Conservation (phyloP, 1,284 basidiomycete species). For the Irpex lacteus region DNA sequence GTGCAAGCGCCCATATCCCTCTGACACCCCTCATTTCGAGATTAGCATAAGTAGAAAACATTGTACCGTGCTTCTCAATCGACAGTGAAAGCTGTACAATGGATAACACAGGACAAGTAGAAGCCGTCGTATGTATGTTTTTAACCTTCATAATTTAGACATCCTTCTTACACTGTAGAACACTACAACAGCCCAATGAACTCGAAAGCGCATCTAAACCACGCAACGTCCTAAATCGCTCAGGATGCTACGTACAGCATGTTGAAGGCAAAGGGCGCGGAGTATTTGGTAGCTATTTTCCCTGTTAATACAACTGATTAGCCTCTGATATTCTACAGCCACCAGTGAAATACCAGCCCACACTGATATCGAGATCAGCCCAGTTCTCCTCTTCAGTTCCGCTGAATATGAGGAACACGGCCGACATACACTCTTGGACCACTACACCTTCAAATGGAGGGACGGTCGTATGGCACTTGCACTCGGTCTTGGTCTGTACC, state of each 20-base stretch:
- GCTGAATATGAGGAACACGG: constrained; percentile 73
- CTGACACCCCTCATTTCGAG: not conserved
- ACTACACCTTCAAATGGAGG: constrained; percentile 85
- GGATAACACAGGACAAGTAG: not conserved
- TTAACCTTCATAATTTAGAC: not conserved
- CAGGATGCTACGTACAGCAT: constrained; percentile 33
- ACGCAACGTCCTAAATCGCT: constrained; percentile 33
- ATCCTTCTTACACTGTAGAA: not conserved
- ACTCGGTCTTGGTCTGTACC: constrained; percentile 72
- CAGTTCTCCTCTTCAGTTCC: constrained; percentile 76
- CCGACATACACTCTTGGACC: constrained; percentile 72
- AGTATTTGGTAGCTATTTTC: constrained; percentile 50
- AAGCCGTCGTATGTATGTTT: not conserved
- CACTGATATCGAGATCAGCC: constrained; percentile 79
- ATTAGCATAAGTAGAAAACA: not conserved
- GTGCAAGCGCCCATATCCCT: not conserved
- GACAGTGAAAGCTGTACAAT: no score
- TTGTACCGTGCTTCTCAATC: no score
- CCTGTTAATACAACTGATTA: not conserved
- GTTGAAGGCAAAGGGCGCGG: constrained; percentile 56
- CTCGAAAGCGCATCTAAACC: constrained; percentile 2
- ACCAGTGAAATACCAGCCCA: constrained; percentile 55
- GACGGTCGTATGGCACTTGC: constrained; percentile 84
- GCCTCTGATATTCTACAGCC: constrained; percentile 38
- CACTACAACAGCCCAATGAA: not conserved